Evolutionary conservation across 345 rosid genomes (phyloP), one percentile per base, ranked within the genome.

Genomic region (Hibiscus mutabilis): DNA sequence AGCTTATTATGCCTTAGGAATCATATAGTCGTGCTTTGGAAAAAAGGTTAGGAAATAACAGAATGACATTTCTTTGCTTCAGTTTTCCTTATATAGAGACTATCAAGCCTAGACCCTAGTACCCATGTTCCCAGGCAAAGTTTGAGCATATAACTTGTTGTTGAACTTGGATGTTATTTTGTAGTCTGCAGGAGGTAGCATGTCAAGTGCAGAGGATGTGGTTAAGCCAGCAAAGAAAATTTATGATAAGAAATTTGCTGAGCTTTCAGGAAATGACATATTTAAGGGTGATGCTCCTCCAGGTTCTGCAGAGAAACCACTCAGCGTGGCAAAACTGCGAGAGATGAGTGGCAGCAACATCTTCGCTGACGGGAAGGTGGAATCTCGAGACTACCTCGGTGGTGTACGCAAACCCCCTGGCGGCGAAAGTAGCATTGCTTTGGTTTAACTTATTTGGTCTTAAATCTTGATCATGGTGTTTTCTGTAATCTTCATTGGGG

Each of bases 261-360:
- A 94, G 74, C 91, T 94, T 1, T 91, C 98, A 0, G 98, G 98
- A 60, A 93, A 89, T 69, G 81, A 88, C 74, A 78, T 91, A 84
- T 91, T 94, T 85, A 88, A 87, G 72, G 97, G 96, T 1, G 95
- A 86, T 74, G 85, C 40, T 0, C 76, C 87, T 13, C 77, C 87
- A 2, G 33, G 89, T 8, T 84, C 90, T 8, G 81, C 79, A 1
- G 96, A 94, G 72, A 94, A 87, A 72, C 76, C 85, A 1, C 75
- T 89, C 57, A 94, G 96, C 64, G 42, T 51, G 2, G 98, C 97
- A 33, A 94, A 94, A 73, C 74, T 86, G 56, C 84, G 16, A 15
- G 52, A 47, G 52, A 47, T 47, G 52, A 47, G 52, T 47, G 52
- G 52, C 52, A 47, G 52, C 52, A 47, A 47, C 52, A 47, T 47